These are phyloP conservation scores for Knoxdaviesia capensis DNA, from an alignment of 2,329 filamentous ascomycete genomes.

Conservation along the genomic window DNA sequence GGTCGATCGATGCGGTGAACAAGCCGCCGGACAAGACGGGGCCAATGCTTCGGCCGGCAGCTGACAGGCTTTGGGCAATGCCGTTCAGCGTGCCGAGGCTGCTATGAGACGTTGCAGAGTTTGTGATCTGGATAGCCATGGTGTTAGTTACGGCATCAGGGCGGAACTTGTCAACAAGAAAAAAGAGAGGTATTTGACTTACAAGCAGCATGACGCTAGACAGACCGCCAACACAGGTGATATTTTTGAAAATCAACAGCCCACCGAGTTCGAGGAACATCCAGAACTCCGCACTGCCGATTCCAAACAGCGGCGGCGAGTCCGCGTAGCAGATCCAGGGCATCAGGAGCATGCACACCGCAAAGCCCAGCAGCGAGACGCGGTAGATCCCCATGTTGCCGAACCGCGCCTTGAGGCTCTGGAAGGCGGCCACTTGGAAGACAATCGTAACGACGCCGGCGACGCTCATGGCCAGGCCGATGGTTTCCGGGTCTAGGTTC, in stretches of 20 bases:
- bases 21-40: constrained; percentile 76
- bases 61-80: constrained; percentile 81
- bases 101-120: constrained; percentile 69
- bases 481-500: constrained; percentile 53
- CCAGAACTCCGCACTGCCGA: constrained; percentile 44
- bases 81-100: constrained; percentile 84
- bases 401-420: constrained; percentile 53
- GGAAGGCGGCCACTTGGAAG: constrained; percentile 78
- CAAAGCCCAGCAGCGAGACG: constrained; percentile 57
- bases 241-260: constrained; percentile 71
- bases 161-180: constrained; percentile 3
- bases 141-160: not conserved
- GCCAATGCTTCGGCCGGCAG: constrained; percentile 70
- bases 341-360: constrained; percentile 67
- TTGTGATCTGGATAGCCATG: constrained; percentile 49
- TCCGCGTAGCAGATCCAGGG: constrained; percentile 72
- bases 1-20: constrained; percentile 56
- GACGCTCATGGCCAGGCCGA: constrained; percentile 69
- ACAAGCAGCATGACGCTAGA: constrained; percentile 79
- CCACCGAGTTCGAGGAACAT: constrained; percentile 65
- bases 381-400: constrained; percentile 79
- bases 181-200: constrained; percentile 15
- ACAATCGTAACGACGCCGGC: constrained; percentile 71
- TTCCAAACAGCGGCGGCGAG: constrained; percentile 29
- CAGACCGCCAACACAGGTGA: constrained; percentile 73